Evolutionary conservation across 1,284 basidiomycete species (phyloP), one percentile per base, ranked within the genome.

Genomic region (Cystobasidiaceae sp.): DNA sequence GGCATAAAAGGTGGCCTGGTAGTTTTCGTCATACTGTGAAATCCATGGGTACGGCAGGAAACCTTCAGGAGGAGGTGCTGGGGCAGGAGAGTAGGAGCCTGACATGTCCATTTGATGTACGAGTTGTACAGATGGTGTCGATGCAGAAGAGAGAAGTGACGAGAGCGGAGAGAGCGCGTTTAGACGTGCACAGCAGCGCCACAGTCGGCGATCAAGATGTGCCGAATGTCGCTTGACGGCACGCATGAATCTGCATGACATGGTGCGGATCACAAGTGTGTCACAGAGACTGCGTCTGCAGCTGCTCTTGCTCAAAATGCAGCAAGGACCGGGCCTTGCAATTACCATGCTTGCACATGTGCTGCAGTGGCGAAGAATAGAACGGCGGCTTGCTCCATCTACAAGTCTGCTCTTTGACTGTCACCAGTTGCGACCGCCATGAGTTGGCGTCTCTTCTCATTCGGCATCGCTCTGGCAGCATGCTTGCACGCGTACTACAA

Each of bases 1-100:
- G 19, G 78, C 77, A 70, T 79, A 79, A 72, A 78, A 79, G 76
- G 76, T 78, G 0, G 77, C 71, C 49, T 77, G 72, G 71, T 79
- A 73, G n/a, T 76, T 69, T n/a, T 71, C 60, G 69, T 78, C 76
- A 68, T 74, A 77, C 56, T 72, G 71, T 30, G 64, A 44, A 15
- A 70, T 63, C 69, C 69, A 72, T 32, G 69, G 69, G n/a, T 57
- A 59, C 0, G 57, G 69, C 55, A 66, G 68, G 43, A 34, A 68
- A 33, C 34, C 32, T 17, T 41, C 54, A 44, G 39, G 21, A 30
- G 56, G 41, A 9, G 28, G 61, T 21, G 50, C 51, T 9, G 61
- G 28, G n/a, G 51, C 41, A 5, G 52, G 61, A 19, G 43, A 56
- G 27, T 56, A 56, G 54, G 28, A 44, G 27, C 32, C 39, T 44